Base-by-base conservation (phyloP, 441 rosid genomes). In the Croton laevigatus region DNA sequence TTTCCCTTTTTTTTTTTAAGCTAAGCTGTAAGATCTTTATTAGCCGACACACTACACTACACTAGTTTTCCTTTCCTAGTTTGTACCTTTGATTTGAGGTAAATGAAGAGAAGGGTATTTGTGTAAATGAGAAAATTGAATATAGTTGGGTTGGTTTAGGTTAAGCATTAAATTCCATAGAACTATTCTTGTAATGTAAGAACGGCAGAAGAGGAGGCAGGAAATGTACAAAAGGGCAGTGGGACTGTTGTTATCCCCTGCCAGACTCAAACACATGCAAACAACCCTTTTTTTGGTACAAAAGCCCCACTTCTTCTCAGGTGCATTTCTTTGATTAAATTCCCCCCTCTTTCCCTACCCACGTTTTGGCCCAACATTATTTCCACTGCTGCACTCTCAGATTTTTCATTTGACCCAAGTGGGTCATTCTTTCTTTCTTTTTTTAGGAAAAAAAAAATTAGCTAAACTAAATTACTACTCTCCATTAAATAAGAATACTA, bases 241-340 rank as follows among this genome's bases (percentile, higher is more conserved):
- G 77, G 69, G 68, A 69, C 75, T 68, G 76, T 73, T 64, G 72
- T 67, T 74, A 66, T 74, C 71, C 48, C 75, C 69, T 68, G 79
- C 49, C 81, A 74, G 80, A 54, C 77, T 65, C 76, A 9, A 76
- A 85, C 87, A 81, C 84, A 83, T 80, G 83, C 86, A 66, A 73
- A 58, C 32, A 72, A 68, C 59, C 71, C 54, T 71, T 82, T 78
- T 75, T 71, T 66, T 59, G 49, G 80, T 66, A 71, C 75, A 67
- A 54, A 61, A 58, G 68, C 71, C 85, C 83, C 84, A 76, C 81
- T 71, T 54, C 65, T 22, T 36, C 61, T 53, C 75, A 72, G 59
- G 48, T 59, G 68, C 61, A 65, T 63, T 74, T 71, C 54, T 59
- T 13, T 32, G 48, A 71, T 11, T 61, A 46, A 62, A 61, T 48